phyloP scores from a whole-genome alignment of 2,329 filamentous ascomycete species.

The Triangularia setosa region DNA sequence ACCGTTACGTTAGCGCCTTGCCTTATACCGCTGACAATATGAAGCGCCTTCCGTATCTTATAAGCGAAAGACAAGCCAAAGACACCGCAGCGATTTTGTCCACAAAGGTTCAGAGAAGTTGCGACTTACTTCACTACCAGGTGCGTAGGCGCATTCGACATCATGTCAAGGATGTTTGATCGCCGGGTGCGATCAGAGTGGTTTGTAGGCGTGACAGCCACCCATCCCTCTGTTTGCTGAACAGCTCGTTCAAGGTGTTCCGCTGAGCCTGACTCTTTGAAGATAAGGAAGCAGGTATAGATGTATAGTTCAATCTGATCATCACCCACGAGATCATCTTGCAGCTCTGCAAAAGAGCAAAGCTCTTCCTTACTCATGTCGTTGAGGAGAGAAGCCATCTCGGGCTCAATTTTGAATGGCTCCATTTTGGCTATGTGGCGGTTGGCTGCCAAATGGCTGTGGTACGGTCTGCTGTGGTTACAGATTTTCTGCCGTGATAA shows the following conservation, averaged over 20 bases:
- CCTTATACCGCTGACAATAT: background rate
- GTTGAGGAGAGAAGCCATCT: slow-evolving; percentile 4
- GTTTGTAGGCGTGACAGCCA: background rate
- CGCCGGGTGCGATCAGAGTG: slow-evolving; percentile 3
- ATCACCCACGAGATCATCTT: background rate
- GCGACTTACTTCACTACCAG: background rate
- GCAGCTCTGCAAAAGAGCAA: background rate
- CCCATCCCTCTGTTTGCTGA: slow-evolving; percentile 5
- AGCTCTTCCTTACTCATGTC: slow-evolving; percentile 4
- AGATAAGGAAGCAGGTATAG: slow-evolving; percentile 4
- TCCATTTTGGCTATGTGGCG: background rate
- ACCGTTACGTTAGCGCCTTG: background rate
- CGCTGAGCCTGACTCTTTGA: background rate
- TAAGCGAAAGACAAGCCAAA: background rate
- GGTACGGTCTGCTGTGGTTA: no score
- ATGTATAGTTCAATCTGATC: slow-evolving; percentile 1
- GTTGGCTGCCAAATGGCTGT: background rate
- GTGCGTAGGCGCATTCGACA: background rate
- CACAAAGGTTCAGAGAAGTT: background rate
- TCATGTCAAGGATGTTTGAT: background rate
- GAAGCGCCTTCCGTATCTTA: background rate
- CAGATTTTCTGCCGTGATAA: no score
- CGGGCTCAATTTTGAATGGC: slow-evolving; percentile 1
- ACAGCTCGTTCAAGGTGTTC: background rate
- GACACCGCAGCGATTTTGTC: background rate